Evolutionary conservation across 768 basidiomycete species (phyloP).

Genomic region (Lyophyllum semitale): DNA sequence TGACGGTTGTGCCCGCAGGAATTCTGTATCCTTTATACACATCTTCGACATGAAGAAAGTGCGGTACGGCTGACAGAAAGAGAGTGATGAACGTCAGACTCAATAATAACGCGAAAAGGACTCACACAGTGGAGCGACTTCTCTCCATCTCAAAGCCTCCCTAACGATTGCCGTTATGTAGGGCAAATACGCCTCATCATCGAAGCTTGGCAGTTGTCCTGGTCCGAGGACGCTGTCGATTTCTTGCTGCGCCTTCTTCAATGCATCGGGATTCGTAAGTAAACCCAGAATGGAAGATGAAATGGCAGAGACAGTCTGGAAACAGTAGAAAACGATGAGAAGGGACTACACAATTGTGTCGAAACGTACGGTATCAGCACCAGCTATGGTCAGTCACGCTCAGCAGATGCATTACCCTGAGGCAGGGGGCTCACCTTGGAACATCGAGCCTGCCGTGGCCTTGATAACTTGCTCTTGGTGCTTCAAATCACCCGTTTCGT

Average conservation of each 20-base stretch:
- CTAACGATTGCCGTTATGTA: conserved; percentile 12
- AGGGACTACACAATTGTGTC: background rate
- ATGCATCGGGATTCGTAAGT: conserved; percentile 3
- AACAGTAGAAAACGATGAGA: background rate
- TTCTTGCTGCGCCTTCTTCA: conserved; percentile 13
- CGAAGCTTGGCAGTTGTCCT: conserved; percentile 3
- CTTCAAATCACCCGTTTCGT: background rate
- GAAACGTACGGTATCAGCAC: background rate
- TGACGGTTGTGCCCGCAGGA: conserved; percentile 1
- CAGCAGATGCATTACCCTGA: background rate
- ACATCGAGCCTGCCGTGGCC: background rate
- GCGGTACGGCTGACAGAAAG: background rate
- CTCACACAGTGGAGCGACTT: conserved; percentile 10
- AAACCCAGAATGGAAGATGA: background rate
- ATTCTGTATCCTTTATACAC: conserved; percentile 18
- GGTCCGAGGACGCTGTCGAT: conserved; percentile 6
- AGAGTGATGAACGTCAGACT: too few relatives aligned
- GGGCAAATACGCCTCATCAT: conserved; percentile 8
- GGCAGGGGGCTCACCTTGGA: background rate
- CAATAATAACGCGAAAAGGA: conserved; percentile 10
- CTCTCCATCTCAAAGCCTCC: conserved; percentile 17
- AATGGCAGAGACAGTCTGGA: background rate
- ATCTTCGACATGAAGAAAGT: conserved; percentile 7
- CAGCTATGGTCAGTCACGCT: background rate
- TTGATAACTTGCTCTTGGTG: background rate